Base-by-base conservation (phyloP, 768 basidiomycete genomes). In the Kwoniella europaea region DNA sequence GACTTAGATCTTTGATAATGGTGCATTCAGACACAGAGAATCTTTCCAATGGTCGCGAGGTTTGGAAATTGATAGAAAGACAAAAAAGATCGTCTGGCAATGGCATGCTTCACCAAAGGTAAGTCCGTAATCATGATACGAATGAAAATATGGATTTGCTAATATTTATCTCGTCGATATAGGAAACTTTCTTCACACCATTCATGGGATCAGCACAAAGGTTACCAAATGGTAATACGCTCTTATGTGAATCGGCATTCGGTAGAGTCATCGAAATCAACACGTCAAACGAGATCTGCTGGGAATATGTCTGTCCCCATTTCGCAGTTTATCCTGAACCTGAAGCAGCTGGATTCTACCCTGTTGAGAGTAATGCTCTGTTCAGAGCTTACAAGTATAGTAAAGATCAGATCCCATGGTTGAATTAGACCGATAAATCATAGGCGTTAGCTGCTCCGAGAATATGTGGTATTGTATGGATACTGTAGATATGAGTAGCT, bases 301-400 rank as follows among this genome's bases (percentile, higher is more conserved):
- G 35, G 64, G 71, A 56, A 71, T 75, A 44, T 68, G 67, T 69
- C 71, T 73, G 54, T 69, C 46, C 53, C 42, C 68, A 72, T 41
- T 68, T 74, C 53, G 59, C 16, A 74, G 69, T 50, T 79, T 78
- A 68, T 82, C 83, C 54, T 71, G 73, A 54, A 83, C 73, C 22
- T 82, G 65, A 22, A 81, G 82, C 10, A 82, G 53, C 16, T 69
- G 77, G 68, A 79, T 80, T 10, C 79, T 84, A 18, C 75, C 79
- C 43, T 79, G 50, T 44, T 1, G 63, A 72, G 42, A 64, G 62
- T 35, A 68, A 68, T 27, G 66, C 62, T 20, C 50, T 67, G 29
- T 74, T 72, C 57, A 58, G 71, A 41, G 68, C 71, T 1, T 69
- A 68, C 68, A 68, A 74, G 54, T 71, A 70, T 57, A 61, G 61